Percentiles rank a stretch among this genome's conserved stretches.
phyloP scores from a whole-genome alignment of 306 rosid genomes.

The Argentina anserina region DNA sequence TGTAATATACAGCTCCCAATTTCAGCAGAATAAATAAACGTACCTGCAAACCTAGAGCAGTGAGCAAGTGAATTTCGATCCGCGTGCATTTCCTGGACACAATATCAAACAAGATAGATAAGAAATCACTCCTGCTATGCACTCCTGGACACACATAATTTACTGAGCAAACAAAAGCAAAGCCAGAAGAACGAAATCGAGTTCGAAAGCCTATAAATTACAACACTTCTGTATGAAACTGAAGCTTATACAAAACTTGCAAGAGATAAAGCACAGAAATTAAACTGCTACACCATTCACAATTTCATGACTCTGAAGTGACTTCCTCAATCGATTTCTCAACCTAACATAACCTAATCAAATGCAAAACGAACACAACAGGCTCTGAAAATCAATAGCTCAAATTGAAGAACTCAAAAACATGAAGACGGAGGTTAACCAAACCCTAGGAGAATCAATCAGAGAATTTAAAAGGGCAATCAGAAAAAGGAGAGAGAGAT shows the following conservation, averaged over 20 bases:
- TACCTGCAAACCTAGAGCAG: conserved; percentile 95
- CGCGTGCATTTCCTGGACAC: conserved; percentile 91
- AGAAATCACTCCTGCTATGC: not conserved
- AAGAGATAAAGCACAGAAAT: too few relatives aligned
- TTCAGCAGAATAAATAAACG: not conserved
- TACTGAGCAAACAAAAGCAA: too few relatives aligned
- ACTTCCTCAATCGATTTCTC: not conserved
- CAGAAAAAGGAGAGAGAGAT: not conserved
- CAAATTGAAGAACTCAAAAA: not conserved
- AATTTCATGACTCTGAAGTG: not conserved
- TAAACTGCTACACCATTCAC: too few relatives aligned
- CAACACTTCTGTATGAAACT: too few relatives aligned
- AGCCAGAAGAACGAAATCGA: too few relatives aligned
- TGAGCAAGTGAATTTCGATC: conserved; percentile 81
- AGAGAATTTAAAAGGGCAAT: not conserved
- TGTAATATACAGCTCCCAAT: not conserved
- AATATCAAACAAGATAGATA: conserved; percentile 3
- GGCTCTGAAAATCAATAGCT: not conserved
- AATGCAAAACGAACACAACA: not conserved
- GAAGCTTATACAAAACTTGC: too few relatives aligned
- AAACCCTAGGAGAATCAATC: conserved; percentile 26
- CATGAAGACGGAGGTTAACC: not conserved
- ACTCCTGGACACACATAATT: too few relatives aligned
- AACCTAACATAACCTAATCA: not conserved
- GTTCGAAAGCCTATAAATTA: too few relatives aligned